Evolutionary conservation across 495 filamentous ascomycete genomes (phyloP).

Genomic region (Xylaria longipes): DNA sequence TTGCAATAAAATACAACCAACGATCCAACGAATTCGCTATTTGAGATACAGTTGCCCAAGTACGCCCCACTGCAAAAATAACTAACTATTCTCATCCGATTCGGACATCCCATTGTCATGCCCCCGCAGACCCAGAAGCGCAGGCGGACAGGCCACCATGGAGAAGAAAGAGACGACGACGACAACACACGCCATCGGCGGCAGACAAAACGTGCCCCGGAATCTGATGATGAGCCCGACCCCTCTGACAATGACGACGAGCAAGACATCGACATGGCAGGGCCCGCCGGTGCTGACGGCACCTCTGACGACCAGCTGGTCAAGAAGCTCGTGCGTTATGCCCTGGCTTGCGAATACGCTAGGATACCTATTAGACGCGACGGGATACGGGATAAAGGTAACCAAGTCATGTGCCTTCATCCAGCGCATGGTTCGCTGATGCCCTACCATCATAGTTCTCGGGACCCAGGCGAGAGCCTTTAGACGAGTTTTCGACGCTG

Average conservation of each 20-base stretch:
- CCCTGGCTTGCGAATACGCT: conserved; percentile 86
- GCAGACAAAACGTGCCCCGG: conserved; percentile 34
- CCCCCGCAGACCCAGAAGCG: conserved; percentile 38
- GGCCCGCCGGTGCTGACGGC: conserved; percentile 41
- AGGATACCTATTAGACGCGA: conserved; percentile 75
- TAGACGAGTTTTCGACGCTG: conserved; percentile 69
- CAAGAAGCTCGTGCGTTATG: conserved; percentile 91
- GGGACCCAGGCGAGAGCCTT: conserved; percentile 65
- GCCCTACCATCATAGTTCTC: conserved; percentile 49
- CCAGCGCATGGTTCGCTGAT: conserved; percentile 18
- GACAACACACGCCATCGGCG: conserved; percentile 30
- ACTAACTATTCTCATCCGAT: background rate
- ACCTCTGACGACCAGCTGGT: conserved; percentile 68
- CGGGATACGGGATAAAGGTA: conserved; percentile 79
- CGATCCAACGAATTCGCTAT: background rate
- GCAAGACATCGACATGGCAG: conserved; percentile 48
- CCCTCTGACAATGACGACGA: conserved; percentile 38
- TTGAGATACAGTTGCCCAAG: background rate
- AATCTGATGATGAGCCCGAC: conserved; percentile 44
- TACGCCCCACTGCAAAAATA: background rate
- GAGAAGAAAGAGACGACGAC: conserved; percentile 28
- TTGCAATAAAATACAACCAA: background rate
- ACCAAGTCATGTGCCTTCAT: background rate
- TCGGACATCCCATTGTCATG: conserved; percentile 26
- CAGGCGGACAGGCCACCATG: conserved; percentile 30